Base-by-base conservation (phyloP, 2,329 filamentous ascomycete species). In the Beauveria varroae region DNA sequence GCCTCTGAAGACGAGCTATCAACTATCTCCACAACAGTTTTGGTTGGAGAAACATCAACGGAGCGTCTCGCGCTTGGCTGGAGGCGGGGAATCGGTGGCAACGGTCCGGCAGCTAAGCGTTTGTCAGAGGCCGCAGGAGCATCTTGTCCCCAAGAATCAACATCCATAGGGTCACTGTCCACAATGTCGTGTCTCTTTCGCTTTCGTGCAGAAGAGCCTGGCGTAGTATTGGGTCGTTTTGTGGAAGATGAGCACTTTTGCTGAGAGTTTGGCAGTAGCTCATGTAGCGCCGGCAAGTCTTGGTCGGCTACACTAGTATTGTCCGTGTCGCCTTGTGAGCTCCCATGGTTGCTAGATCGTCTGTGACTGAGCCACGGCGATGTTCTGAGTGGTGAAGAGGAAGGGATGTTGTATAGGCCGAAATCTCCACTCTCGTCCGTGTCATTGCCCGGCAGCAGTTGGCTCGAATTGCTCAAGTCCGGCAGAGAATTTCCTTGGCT, bases 401-500 rank as follows among this genome's bases (percentile, higher is more conserved):
- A 71, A 18, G 65, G 65, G 26, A 68, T 61, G 51, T 64, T 58
- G n/a, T 68, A 63, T 10, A 55, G 65, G 22, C 68, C 65, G 43
- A 65, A 43, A 40, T 58, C 54, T 14, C 24, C 24, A 24, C 20
- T 28, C 5, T 16, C 54, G 9, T 63, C 64, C 26, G 66, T 62
- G 30, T 66, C 43, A 16, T 67, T 62, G 4, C 65, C 57, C 18
- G 64, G 65, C 50, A 63, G 58, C 40, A 62, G n/a, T 56, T 76
- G 74, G 54, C 73, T 76, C 22, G 77, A 75, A 28, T 74, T 72
- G 1, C 70, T 69, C 22, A 70, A 64, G 3, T 71, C 68, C 7
- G 67, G 70, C 5, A 67, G 63, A 9, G 64, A 64, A 3, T 71
- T 76, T 34, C 74, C 73, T 64, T 83, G 81, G 61, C 78, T 84